Evolutionary conservation across 768 basidiomycete genomes (phyloP).

Genomic region (Amanita thiersii): DNA sequence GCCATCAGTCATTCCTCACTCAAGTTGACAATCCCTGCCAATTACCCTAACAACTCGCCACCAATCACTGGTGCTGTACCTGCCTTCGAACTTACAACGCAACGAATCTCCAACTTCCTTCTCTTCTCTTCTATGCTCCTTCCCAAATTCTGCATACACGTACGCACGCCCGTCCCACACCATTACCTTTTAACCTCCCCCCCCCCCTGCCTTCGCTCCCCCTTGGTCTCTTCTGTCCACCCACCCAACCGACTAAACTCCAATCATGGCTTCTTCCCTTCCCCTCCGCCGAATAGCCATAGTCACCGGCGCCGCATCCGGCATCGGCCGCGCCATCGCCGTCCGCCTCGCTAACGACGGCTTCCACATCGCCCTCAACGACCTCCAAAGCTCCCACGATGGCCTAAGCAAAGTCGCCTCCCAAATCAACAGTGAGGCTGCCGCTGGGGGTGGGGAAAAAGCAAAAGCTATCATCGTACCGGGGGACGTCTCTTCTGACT

Average conservation of each 20-base stretch:
- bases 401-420: slow-evolving; percentile 19
- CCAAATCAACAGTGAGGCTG: slow-evolving; percentile 22
- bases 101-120: no score
- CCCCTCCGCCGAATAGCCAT: slow-evolving; percentile 23
- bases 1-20: no score
- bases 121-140: no score
- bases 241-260: background rate
- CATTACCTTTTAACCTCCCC: background rate
- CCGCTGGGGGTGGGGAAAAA: no score
- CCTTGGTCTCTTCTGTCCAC: background rate
- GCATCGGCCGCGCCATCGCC: slow-evolving; percentile 42
- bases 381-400: slow-evolving; percentile 21
- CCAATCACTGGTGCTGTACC: no score
- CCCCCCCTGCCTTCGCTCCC: background rate
- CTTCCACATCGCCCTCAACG: slow-evolving; percentile 38
- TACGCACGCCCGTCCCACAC: no score
- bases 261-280: no score
- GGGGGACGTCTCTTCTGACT: slow-evolving; percentile 34
- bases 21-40: no score
- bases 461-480: slow-evolving; percentile 12
- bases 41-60: no score
- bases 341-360: slow-evolving; percentile 39
- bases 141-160: no score
- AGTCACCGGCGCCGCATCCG: slow-evolving; percentile 30
- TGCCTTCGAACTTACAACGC: no score